Conservation (phyloP, 805 yeast genomes). For the Yarrowia sp. region DNA sequence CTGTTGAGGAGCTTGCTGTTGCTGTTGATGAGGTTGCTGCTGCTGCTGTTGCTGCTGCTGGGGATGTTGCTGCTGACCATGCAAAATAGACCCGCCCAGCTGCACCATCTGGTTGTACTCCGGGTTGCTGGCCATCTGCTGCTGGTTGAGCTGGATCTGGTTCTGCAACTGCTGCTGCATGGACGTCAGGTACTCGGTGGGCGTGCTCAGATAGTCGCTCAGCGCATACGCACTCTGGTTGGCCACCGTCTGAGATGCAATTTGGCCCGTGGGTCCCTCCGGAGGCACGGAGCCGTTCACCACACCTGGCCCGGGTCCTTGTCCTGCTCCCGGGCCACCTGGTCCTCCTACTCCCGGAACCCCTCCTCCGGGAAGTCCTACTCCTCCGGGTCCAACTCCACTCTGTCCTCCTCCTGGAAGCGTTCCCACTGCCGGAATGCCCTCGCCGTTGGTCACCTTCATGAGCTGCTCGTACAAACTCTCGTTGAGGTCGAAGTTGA, state of each 20-base stretch:
- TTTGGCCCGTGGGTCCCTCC: neutral
- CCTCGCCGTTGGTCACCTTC: slow-evolving; percentile 12
- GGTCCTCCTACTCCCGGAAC: neutral
- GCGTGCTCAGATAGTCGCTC: slow-evolving; percentile 25
- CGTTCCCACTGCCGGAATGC: neutral
- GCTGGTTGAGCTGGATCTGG: slow-evolving; percentile 19
- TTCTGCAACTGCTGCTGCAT: slow-evolving; percentile 24
- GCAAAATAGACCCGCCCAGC: neutral
- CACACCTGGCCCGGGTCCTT: neutral
- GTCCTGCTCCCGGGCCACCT: too few relatives aligned
- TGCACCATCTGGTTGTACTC: slow-evolving; percentile 22
- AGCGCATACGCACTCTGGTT: slow-evolving; percentile 15
- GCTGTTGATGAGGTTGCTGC: neutral
- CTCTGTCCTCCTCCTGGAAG: neutral
- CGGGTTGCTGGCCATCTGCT: slow-evolving; percentile 16
- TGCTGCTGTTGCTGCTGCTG: neutral
- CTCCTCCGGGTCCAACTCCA: neutral
- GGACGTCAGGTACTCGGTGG: slow-evolving; percentile 26
- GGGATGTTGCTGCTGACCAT: slow-evolving; percentile 1
- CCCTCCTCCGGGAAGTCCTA: neutral
- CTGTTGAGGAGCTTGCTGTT: neutral
- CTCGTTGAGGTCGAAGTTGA: slow-evolving; percentile 53
- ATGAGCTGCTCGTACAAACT: slow-evolving; percentile 41
- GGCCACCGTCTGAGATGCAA: slow-evolving; percentile 1
- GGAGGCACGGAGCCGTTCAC: neutral